Evolutionary conservation across 164 flowering plant species (phyloP), one percentile per base, ranked within the genome.

Genomic region (Magnolia officinalis): DNA sequence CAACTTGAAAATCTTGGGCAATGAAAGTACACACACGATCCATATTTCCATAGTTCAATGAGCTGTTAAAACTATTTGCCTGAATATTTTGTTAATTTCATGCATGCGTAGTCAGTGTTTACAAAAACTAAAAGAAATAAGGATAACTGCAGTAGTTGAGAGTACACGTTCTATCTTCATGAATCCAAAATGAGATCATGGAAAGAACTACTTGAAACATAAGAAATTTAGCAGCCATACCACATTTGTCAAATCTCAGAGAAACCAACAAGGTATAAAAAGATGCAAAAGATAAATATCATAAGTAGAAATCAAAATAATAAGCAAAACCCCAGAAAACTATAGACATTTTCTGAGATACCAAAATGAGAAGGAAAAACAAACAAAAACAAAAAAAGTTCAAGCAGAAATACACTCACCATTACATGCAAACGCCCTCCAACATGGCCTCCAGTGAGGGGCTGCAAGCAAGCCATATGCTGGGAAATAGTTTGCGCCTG

Each of bases 361-460:
- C 61, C 13, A 55, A 55, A 16, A 55, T 11, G 70, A 26, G 58
- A 69, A 4, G 66, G 66, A 26, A 26, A 26, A 26, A 26, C 29
- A 26, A 26, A 26, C 29, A 26, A 26, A 26, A 26, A 26, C 29
- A 26, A 26, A 26, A 26, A 26, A 26, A 26, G 55, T 51, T 61
- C 63, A 76, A 70, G 3, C 2, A 37, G 9, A 55, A 77, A 26
- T 69, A 75, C 20, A 1, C 90, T 84, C 77, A 95, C 98, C 94
- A 93, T 63, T 74, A 89, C 78, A 81, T 90, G 94, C 88, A 93
- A 72, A 63, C 95, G 93, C 3, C 93, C 92, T 63, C 89, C 90
- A 69, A 87, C 85, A 80, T 92, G 98, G 74, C 88, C 82, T 67
- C 91, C 89, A 6, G 90, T 50, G 24, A 92, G 88, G 24, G 91